A percentile compares a stretch with the other conserved stretches of the same genome.
Conservation (phyloP, 1,284 basidiomycete species). For the Pterulicium gracile region DNA sequence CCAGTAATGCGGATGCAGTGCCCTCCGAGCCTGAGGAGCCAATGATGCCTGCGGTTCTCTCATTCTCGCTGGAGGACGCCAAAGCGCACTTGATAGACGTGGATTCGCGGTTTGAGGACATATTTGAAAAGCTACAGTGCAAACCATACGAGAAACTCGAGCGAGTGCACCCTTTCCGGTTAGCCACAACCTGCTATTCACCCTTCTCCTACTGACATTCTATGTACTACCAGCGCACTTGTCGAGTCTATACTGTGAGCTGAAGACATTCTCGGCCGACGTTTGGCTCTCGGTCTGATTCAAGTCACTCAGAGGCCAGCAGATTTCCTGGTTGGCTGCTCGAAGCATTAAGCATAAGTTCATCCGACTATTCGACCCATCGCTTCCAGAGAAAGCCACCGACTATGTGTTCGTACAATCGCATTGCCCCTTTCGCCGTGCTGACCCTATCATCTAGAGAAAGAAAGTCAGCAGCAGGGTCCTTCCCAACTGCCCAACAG, state of each 20-base stretch:
- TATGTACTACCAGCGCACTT: constrained; percentile 33
- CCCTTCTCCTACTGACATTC: neutral
- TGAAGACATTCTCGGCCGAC: neutral
- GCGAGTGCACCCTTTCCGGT: constrained; percentile 68
- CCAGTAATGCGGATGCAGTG: no score
- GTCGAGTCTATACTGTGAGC: constrained; percentile 55
- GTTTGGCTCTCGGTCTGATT: neutral
- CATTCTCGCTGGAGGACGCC: constrained; percentile 68
- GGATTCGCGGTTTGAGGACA: constrained; percentile 61
- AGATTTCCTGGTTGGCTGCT: constrained; percentile 89
- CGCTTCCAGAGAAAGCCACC: constrained; percentile 54
- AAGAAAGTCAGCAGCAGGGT: constrained; percentile 17
- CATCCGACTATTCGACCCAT: constrained; percentile 60
- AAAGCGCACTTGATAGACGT: constrained; percentile 57
- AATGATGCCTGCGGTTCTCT: constrained; percentile 34
- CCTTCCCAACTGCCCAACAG: constrained; percentile 65
- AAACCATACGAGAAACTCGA: constrained; percentile 69
- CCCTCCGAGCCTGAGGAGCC: no score
- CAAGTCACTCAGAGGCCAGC: constrained; percentile 55
- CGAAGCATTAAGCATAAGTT: constrained; percentile 81
- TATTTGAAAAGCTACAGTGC: constrained; percentile 59
- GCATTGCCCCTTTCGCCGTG: constrained; percentile 1
- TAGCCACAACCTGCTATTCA: constrained; percentile 8
- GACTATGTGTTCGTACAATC: constrained; percentile 25
- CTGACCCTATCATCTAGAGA: constrained; percentile 7